Evolutionary conservation across 1,139 yeast genomes (phyloP).

Genomic region (Protomyces gravidus): DNA sequence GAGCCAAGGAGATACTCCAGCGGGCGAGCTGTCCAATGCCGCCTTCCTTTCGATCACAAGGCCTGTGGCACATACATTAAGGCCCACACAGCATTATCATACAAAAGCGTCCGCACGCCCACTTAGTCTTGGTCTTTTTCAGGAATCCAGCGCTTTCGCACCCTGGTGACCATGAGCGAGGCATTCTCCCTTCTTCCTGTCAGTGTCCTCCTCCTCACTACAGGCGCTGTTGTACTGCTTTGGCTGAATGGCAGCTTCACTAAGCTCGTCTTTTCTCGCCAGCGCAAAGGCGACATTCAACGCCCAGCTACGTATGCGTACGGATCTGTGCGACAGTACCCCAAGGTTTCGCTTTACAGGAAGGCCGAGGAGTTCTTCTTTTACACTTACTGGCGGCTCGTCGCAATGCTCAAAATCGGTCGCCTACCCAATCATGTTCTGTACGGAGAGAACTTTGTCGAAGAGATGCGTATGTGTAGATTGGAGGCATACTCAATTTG

Average conservation of each 20-base stretch:
- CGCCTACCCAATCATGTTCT: neutral
- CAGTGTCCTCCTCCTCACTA: neutral
- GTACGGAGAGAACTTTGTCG: conserved; percentile 10
- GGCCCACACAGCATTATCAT: no score
- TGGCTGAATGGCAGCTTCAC: neutral
- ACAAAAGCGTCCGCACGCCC: no score
- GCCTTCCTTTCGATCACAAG: no score
- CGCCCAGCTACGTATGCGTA: conserved; percentile 18
- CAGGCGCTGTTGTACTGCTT: neutral
- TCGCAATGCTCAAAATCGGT: conserved; percentile 5
- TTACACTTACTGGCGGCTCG: conserved; percentile 6
- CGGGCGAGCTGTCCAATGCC: no score
- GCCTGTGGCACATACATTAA: no score
- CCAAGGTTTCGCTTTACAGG: conserved; percentile 8
- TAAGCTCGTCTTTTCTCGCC: neutral
- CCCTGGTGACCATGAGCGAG: no score
- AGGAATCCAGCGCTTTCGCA: no score
- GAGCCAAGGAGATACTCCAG: no score
- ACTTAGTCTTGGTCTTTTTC: no score
- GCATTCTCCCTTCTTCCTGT: no score
- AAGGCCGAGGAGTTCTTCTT: conserved; percentile 15
- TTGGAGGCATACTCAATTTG: neutral
- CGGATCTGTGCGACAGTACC: conserved; percentile 22
- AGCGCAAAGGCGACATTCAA: conserved; percentile 4
- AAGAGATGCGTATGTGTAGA: conserved; percentile 8